These are phyloP conservation scores for Neoscytalidium dimidiatum DNA, from an alignment of 2,329 filamentous ascomycete genomes.

Conservation along the genomic window DNA sequence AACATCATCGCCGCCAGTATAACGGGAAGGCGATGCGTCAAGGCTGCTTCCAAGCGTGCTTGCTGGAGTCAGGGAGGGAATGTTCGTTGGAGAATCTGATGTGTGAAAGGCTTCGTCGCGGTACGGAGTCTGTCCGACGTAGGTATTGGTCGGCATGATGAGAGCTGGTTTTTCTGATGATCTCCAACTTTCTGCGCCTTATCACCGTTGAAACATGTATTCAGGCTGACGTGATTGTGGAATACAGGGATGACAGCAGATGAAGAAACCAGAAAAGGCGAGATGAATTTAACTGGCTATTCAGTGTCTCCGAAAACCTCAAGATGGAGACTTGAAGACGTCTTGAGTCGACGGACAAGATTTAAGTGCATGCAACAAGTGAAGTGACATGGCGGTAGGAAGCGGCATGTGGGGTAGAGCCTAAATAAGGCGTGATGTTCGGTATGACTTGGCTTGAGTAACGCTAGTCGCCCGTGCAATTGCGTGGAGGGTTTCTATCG, in stretches of 20 bases:
- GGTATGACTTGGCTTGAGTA: conserved; percentile 3
- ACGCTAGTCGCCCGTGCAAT: conserved; percentile 14
- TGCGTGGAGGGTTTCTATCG: conserved; percentile 12
- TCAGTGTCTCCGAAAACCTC: not conserved
- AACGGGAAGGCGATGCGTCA: conserved; percentile 48
- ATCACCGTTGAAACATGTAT: not conserved
- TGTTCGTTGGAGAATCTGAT: conserved; percentile 39
- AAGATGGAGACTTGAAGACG: not conserved
- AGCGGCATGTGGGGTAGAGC: not conserved
- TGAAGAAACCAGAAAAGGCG: too few relatives aligned
- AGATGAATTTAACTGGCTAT: too few relatives aligned
- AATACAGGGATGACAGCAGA: not conserved
- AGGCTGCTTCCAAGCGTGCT: conserved; percentile 52
- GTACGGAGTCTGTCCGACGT: conserved; percentile 26
- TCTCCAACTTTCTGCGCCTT: not conserved
- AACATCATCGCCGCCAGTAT: conserved; percentile 53
- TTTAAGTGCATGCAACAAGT: not conserved
- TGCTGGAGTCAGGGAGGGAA: conserved; percentile 47
- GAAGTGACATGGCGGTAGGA: not conserved
- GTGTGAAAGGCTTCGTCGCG: not conserved
- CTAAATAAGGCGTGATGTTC: conserved; percentile 16
- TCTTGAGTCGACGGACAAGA: not conserved
- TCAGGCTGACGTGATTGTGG: not conserved
- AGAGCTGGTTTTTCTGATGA: not conserved
- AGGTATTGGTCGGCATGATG: conserved; percentile 13